Percentiles rank a stretch among this genome's conserved stretches.
phyloP scores from a whole-genome alignment of 805 yeast genomes.

The Ogataea pignaliae region DNA sequence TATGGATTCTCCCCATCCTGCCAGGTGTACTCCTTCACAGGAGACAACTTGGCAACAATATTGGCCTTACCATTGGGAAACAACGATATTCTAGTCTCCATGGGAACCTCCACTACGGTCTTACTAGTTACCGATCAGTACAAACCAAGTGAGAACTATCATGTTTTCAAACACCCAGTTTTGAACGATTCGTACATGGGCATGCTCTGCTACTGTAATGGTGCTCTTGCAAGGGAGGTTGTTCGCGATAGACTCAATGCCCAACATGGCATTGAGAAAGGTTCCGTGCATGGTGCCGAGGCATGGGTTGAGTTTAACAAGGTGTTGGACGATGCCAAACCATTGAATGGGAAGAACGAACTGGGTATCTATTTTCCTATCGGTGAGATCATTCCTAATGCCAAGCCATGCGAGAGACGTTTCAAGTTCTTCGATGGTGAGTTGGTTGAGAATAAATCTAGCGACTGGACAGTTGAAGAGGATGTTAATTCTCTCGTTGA shows the following conservation, averaged over 20 bases:
- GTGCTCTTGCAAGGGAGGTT: slow-evolving; percentile 79
- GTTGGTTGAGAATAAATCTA: slow-evolving; percentile 29
- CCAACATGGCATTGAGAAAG: slow-evolving; percentile 30
- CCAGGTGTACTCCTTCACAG: slow-evolving; percentile 71
- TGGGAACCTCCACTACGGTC: slow-evolving; percentile 92
- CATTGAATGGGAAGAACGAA: slow-evolving; percentile 34
- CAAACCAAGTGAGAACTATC: slow-evolving; percentile 76
- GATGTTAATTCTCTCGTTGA: slow-evolving; percentile 81
- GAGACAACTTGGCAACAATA: slow-evolving; percentile 88
- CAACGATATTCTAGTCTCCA: slow-evolving; percentile 72
- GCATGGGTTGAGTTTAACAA: slow-evolving; percentile 63
- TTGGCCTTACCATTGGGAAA: slow-evolving; percentile 72
- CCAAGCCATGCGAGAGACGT: slow-evolving; percentile 57
- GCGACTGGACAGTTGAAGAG: slow-evolving; percentile 45
- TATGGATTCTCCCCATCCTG: slow-evolving; percentile 63
- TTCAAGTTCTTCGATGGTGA: slow-evolving; percentile 32
- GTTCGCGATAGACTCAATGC: slow-evolving; percentile 60
- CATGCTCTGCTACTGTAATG: slow-evolving; percentile 92
- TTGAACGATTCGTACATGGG: slow-evolving; percentile 78
- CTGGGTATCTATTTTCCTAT: slow-evolving; percentile 82
- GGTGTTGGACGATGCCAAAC: slow-evolving; percentile 37
- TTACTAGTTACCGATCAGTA: slow-evolving; percentile 74
- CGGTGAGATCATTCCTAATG: slow-evolving; percentile 90
- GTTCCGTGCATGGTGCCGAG: slow-evolving; percentile 10
- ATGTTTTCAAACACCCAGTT: slow-evolving; percentile 83